A percentile compares a stretch with the other conserved stretches of the same genome.
These are phyloP conservation scores for Yamadazyma mexicana DNA, from an alignment of 1,139 yeast species.

Conservation along the genomic window DNA sequence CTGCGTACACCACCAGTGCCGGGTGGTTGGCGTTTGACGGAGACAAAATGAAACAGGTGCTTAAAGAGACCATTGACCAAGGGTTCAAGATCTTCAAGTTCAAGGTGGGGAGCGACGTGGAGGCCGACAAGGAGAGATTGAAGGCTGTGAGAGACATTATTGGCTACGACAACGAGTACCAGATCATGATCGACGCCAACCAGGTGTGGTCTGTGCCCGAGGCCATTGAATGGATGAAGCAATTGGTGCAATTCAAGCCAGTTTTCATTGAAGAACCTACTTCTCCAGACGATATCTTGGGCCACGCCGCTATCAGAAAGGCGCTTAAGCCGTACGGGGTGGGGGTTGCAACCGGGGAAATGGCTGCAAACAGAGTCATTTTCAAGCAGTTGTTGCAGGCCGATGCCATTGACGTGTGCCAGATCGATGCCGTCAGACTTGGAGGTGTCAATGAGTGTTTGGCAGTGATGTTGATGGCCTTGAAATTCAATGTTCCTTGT, in stretches of 20 bases:
- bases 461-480: constrained; percentile 36
- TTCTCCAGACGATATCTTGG: constrained; percentile 38
- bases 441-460: constrained; percentile 40
- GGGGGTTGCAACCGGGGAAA: constrained; percentile 42
- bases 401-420: constrained; percentile 37
- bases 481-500: constrained; percentile 34
- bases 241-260: constrained; percentile 34
- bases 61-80: constrained; percentile 29
- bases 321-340: constrained; percentile 35
- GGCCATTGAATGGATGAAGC: constrained; percentile 37
- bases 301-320: constrained; percentile 33
- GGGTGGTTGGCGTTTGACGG: constrained; percentile 46
- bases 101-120: constrained; percentile 38
- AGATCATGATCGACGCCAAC: constrained; percentile 22
- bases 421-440: constrained; percentile 36
- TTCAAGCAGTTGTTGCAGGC: constrained; percentile 36
- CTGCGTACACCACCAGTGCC: constrained; percentile 44
- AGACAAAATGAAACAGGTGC: constrained; percentile 29
- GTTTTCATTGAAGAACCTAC: constrained; percentile 43
- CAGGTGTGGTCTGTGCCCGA: constrained; percentile 43
- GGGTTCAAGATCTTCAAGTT: constrained; percentile 43
- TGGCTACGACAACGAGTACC: constrained; percentile 36
- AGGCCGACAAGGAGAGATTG: constrained; percentile 30
- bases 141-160: constrained; percentile 36
- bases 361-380: constrained; percentile 39